phyloP scores from a whole-genome alignment of 2,329 filamentous ascomycete genomes.

The Pseudogymnoascus sp. region DNA sequence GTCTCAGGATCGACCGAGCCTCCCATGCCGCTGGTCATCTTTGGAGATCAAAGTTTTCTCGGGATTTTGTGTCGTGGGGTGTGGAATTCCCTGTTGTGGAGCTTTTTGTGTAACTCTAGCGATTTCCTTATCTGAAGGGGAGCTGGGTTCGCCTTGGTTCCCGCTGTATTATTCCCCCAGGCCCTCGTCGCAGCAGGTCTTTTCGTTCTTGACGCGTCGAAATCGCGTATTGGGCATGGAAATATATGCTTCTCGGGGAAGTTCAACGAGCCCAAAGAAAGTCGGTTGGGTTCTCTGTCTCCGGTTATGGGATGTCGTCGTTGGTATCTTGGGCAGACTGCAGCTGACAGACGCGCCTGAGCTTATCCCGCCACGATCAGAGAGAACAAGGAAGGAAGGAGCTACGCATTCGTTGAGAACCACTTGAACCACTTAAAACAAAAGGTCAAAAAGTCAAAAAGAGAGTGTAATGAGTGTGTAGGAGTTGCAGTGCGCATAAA shows the following conservation, averaged over 20 bases:
- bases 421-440: not conserved
- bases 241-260: not conserved
- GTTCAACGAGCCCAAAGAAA: not conserved
- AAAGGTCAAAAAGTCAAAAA: not conserved
- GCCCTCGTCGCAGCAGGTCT: not conserved
- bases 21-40: conserved; percentile 30
- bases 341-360: not conserved
- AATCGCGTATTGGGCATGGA: not conserved
- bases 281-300: not conserved
- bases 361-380: not conserved
- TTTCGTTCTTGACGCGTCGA: not conserved
- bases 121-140: not conserved
- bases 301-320: not conserved
- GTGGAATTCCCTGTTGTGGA: not conserved
- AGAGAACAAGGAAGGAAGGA: conserved; percentile 1
- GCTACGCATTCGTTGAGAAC: not conserved
- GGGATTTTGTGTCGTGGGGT: not conserved
- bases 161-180: not conserved
- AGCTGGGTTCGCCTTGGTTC: not conserved
- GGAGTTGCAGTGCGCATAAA: not conserved
- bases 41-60: conserved; percentile 10
- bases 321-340: not conserved
- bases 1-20: conserved; percentile 72
- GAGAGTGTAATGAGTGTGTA: not conserved
- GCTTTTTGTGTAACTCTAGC: conserved; percentile 2